Evolutionary conservation across 768 basidiomycete species (phyloP), one percentile per base, ranked within the genome.

Genomic region (Russula earlei): DNA sequence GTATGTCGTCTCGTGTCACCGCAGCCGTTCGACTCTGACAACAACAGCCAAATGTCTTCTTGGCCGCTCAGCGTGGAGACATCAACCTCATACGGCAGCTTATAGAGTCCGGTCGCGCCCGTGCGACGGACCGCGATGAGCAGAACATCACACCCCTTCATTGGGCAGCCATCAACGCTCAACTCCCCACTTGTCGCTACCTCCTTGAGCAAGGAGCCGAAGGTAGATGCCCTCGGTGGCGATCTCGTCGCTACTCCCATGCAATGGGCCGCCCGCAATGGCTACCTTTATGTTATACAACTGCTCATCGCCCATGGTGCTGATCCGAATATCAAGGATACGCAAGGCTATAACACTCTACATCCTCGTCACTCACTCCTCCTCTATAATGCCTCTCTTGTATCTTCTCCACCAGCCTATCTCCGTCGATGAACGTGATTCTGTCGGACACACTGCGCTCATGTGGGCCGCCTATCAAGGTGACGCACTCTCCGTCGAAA

Each of bases 401-500:
- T 94, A 91, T 65, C 75, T 96, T 24, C 77, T 98, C 6, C 91
- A 95, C 67, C 94, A 97, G 67, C 93, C 94, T 3, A 80, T 99
- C 60, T 85, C 83, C 41, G 86, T 97, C 56, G 96, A 99, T 67
- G 85, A 86, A 45, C 79, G 84, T 38, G 96, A 99, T 68, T 75
- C 84, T 1, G 87, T 91, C 64, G 96, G 96, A 0, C 96, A 98
- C 67, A 96, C 95, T 0, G 78, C 90, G 0, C 77, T 98, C 48
- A 96, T 97, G 91, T 99, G 96, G 96, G 96, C 96, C 5, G 91
- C 92, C 9, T 99, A 98, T 70, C 96, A 99, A 68, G 96, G 96
- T 44, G 96, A 99, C 66, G 93, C 92, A 2, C 79, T 98, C 33
- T 91, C 89, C 3, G 93, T 98, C 5, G 93, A 97, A 60, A 70